These are phyloP conservation scores for Gentiana macrophylla DNA, from an alignment of 257 asterid genomes.

Conservation along the genomic window DNA sequence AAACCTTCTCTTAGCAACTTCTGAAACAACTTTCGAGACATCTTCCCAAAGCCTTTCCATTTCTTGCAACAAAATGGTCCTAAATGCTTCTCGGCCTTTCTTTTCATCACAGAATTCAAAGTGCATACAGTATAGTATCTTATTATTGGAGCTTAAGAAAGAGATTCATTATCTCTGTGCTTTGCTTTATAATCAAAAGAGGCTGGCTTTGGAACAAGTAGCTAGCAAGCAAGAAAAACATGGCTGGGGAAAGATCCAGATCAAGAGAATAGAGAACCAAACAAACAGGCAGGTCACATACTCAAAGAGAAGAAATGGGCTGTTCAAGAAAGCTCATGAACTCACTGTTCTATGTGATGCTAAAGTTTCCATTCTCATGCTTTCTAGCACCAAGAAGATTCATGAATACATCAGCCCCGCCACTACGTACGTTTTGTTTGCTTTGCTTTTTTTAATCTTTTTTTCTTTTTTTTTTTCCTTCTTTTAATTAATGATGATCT, in stretches of 20 bases:
- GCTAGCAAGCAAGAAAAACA: not conserved
- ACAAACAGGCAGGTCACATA: conserved; percentile 8
- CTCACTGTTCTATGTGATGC: too few relatives aligned
- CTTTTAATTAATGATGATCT: not conserved
- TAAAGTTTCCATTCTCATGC: conserved; percentile 4
- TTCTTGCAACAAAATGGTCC: conserved; percentile 29
- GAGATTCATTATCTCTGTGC: too few relatives aligned
- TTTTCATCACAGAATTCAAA: conserved; percentile 7
- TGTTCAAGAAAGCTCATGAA: conserved; percentile 10
- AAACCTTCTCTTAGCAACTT: conserved; percentile 38
- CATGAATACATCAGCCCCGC: conserved; percentile 7
- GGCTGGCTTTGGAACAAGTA: not conserved
- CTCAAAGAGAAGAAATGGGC: conserved; percentile 8
- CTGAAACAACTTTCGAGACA: conserved; percentile 51
- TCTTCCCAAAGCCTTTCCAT: conserved; percentile 44
- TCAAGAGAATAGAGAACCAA: conserved; percentile 10
- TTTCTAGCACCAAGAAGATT: conserved; percentile 5
- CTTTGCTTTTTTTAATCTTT: too few relatives aligned
- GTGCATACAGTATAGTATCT: not conserved
- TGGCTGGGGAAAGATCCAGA: conserved; percentile 10
- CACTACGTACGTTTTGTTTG: conserved; percentile 27
- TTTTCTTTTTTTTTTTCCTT: not conserved
- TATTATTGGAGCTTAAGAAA: too few relatives aligned
- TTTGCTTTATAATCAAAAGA: not conserved
- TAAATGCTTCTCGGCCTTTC: conserved; percentile 10